Percentiles rank a stretch among this genome's conserved stretches.
Evolutionary conservation across 306 rosid species (phyloP).

Genomic region (Elaeagnus macrophylla): DNA sequence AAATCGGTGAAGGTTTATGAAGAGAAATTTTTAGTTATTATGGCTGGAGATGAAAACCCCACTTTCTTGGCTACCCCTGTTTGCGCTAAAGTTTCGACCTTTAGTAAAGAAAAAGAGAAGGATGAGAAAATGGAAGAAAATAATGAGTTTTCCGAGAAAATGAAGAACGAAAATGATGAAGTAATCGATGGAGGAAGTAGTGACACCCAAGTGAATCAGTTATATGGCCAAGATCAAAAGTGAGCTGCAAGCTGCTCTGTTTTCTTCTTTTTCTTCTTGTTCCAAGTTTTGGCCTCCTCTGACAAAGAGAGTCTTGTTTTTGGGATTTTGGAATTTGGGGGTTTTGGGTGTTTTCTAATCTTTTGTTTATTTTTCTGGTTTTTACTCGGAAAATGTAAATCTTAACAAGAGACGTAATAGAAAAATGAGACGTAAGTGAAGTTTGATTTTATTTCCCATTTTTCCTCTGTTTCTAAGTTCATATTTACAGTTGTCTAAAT

Average conservation of each 20-base stretch:
- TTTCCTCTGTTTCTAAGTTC: not conserved
- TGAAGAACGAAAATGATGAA: slow-evolving; percentile 20
- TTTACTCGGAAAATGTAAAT: slow-evolving; percentile 43
- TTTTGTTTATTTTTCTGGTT: not conserved
- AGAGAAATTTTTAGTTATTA: slow-evolving; percentile 67
- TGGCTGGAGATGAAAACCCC: slow-evolving; percentile 83
- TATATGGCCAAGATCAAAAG: slow-evolving; percentile 4
- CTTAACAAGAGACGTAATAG: slow-evolving; percentile 20
- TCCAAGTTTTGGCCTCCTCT: not conserved
- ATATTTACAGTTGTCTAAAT: not conserved
- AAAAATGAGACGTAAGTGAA: not conserved
- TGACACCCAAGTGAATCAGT: slow-evolving; percentile 5
- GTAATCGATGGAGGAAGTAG: slow-evolving; percentile 7
- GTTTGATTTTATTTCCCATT: not conserved
- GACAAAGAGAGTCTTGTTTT: not conserved
- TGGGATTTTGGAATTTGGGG: not conserved
- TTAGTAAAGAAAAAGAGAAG: not conserved
- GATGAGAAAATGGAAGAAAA: not conserved
- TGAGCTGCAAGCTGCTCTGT: slow-evolving; percentile 8
- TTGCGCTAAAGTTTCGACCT: slow-evolving; percentile 17
- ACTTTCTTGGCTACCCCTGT: slow-evolving; percentile 74
- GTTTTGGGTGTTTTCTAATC: not conserved
- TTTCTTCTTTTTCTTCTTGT: not conserved
- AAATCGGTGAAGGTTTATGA: slow-evolving; percentile 36
- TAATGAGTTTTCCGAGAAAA: slow-evolving; percentile 11